Conservation (phyloP, 257 asterid genomes). For the Solanum appendiculatum region DNA sequence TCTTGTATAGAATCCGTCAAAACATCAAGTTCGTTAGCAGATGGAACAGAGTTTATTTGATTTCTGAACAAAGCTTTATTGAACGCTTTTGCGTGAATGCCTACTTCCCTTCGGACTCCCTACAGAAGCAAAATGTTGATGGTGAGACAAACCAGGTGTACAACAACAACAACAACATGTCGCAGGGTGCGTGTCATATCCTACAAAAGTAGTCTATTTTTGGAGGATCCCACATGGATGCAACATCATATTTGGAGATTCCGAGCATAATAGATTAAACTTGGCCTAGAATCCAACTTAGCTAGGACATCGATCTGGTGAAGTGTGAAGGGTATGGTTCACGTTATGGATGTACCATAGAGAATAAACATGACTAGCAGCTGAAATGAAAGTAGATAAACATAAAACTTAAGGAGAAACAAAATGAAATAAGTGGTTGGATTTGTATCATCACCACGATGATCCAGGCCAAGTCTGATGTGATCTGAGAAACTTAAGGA, state of each 20-base stretch:
- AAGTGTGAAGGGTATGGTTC: neutral
- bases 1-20: slow-evolving; percentile 17
- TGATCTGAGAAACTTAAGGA: neutral
- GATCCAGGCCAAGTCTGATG: neutral
- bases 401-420: no score
- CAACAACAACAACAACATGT: no score
- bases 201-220: neutral
- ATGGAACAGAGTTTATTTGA: slow-evolving; percentile 17
- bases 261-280: neutral
- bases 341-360: neutral
- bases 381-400: no score
- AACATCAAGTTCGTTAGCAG: slow-evolving; percentile 16
- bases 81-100: slow-evolving; percentile 64
- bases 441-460: neutral
- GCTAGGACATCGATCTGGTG: neutral
- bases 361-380: neutral
- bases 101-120: slow-evolving; percentile 98
- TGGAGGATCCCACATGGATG: neutral
- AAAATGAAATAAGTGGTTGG: neutral
- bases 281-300: neutral
- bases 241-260: neutral
- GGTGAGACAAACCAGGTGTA: neutral
- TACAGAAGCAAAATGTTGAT: slow-evolving; percentile 20
- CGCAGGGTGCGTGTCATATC: neutral
- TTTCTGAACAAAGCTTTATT: slow-evolving; percentile 38